Conservation (phyloP, 805 yeast species). For the Metschnikowia anglica region DNA sequence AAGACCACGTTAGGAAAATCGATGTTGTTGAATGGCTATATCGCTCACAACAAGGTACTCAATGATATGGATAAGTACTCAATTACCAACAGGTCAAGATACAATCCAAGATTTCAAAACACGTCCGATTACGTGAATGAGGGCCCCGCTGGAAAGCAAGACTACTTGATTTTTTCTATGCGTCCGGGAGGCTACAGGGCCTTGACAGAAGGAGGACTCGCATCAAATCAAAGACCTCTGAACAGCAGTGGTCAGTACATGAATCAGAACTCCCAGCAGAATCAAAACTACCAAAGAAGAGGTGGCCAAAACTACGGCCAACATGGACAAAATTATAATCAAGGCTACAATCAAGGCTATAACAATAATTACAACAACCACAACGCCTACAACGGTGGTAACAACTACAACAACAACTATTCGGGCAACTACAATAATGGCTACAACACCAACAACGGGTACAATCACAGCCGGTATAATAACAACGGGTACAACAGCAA, state of each 20-base stretch:
- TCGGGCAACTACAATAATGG: neutral
- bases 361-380: conserved; percentile 18
- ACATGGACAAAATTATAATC: conserved; percentile 5
- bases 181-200: conserved; percentile 43
- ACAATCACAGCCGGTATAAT: conserved; percentile 2
- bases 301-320: neutral
- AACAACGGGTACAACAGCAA: conserved; percentile 9
- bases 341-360: conserved; percentile 20
- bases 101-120: conserved; percentile 18
- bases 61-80: conserved; percentile 67
- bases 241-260: conserved; percentile 2
- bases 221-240: conserved; percentile 2
- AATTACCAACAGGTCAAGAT: conserved; percentile 46
- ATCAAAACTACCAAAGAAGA: conserved; percentile 2
- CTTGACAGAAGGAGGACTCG: conserved; percentile 17
- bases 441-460: conserved; percentile 17
- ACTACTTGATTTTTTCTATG: conserved; percentile 31
- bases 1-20: conserved; percentile 64
- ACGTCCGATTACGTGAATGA: conserved; percentile 34
- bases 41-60: conserved; percentile 59
- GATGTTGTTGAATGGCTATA: conserved; percentile 78
- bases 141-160: conserved; percentile 41
- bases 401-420: conserved; percentile 3
- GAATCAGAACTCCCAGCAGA: conserved; percentile 13
- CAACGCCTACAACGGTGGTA: conserved; percentile 15